phyloP scores from a whole-genome alignment of 768 basidiomycete species.

The Heimioporus sp. region DNA sequence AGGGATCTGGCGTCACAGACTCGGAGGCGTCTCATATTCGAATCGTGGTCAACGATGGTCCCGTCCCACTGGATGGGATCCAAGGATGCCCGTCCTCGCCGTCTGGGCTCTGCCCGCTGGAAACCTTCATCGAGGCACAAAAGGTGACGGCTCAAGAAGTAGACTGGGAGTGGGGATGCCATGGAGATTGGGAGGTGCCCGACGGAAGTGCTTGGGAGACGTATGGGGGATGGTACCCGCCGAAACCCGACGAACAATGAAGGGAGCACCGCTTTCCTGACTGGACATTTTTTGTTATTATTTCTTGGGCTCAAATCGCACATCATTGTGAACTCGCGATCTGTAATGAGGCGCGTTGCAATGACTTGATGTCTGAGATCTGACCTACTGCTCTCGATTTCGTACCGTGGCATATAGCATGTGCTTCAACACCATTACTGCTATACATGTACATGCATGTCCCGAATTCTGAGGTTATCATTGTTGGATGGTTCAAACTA shows the following conservation, averaged over 20 bases:
- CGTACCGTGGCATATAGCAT: too few relatives aligned
- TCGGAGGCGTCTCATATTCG: conserved; percentile 58
- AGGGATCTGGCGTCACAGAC: conserved; percentile 21
- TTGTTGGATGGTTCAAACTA: too few relatives aligned
- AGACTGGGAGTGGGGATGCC: conserved; percentile 76
- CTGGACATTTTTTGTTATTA: too few relatives aligned
- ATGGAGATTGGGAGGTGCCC: conserved; percentile 73
- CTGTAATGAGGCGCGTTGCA: too few relatives aligned
- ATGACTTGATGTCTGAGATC: too few relatives aligned
- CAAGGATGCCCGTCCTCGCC: conserved; percentile 63
- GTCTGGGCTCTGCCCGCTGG: conserved; percentile 70
- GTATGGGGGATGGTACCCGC: conserved; percentile 25
- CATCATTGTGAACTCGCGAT: too few relatives aligned
- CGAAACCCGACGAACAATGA: background rate
- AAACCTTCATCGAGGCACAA: conserved; percentile 71
- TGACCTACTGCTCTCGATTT: too few relatives aligned
- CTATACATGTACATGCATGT: too few relatives aligned
- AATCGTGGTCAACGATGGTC: conserved; percentile 85
- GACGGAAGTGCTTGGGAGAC: conserved; percentile 70
- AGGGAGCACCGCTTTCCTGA: too few relatives aligned
- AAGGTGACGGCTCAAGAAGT: conserved; percentile 62
- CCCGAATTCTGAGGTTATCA: too few relatives aligned
- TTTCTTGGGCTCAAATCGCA: too few relatives aligned
- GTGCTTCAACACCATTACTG: too few relatives aligned
- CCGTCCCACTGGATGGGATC: conserved; percentile 76